These are phyloP conservation scores for Lactarius sanguifluus DNA, from an alignment of 768 basidiomycete genomes.

Conservation along the genomic window DNA sequence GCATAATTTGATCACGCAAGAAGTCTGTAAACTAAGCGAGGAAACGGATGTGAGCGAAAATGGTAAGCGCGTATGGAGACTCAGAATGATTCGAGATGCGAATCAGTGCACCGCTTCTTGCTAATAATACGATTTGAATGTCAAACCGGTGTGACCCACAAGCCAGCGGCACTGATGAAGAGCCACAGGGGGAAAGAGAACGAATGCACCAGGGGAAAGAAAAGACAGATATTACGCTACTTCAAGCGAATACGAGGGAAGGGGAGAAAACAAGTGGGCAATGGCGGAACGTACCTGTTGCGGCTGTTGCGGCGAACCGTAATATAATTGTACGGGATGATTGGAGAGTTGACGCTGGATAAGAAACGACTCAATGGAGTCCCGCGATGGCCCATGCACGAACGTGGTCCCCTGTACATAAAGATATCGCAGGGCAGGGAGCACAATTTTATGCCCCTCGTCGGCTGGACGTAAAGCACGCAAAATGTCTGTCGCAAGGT, in stretches of 20 bases:
- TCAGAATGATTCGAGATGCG: not conserved
- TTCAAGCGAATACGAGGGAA: conserved; percentile 3
- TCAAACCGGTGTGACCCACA: conserved; percentile 22
- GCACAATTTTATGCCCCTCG: too few species aligned
- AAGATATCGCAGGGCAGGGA: too few species aligned
- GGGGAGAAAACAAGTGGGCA: not conserved
- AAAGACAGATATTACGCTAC: not conserved
- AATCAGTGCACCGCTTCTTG: conserved; percentile 11
- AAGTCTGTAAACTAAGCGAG: not conserved
- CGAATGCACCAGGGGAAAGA: not conserved
- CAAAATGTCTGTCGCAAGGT: too few species aligned
- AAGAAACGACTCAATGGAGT: too few species aligned
- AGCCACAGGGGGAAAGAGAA: not conserved
- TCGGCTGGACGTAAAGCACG: too few species aligned
- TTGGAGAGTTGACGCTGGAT: too few species aligned
- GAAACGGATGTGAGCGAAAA: conserved; percentile 9
- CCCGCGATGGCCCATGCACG: too few species aligned
- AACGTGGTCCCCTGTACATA: too few species aligned
- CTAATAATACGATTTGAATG: conserved; percentile 23
- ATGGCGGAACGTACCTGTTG: conserved; percentile 17
- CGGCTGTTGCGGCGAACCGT: conserved; percentile 6
- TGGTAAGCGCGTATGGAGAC: not conserved
- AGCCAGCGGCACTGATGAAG: conserved; percentile 15
- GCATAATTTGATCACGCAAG: conserved; percentile 2
- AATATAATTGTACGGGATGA: too few species aligned